A percentile compares a stretch with the other conserved stretches of the same genome.
Evolutionary conservation across 2,329 filamentous ascomycete genomes (phyloP).

Genomic region (Pseudovirgaria hyperparasitica): DNA sequence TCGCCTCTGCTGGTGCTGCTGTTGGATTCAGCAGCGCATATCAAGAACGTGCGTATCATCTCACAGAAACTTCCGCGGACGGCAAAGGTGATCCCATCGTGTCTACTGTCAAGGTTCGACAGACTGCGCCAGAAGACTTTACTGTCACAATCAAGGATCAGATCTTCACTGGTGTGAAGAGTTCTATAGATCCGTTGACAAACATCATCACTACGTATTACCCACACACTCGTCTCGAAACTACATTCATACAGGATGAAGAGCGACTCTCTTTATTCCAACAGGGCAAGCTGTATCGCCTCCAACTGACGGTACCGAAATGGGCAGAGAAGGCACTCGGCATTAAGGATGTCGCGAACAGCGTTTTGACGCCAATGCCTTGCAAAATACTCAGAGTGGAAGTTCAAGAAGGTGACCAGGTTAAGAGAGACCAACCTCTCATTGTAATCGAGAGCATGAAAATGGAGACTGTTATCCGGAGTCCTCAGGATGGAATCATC

Average conservation of each 20-base stretch:
- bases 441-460: constrained; percentile 54
- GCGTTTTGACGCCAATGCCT: constrained; percentile 87
- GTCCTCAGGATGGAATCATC: constrained; percentile 35
- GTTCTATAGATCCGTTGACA: constrained; percentile 31
- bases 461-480: constrained; percentile 44
- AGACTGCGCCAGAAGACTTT: constrained; percentile 38
- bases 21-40: constrained; percentile 47
- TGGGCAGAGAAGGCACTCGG: constrained; percentile 88
- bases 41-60: constrained; percentile 49
- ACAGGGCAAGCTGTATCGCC: constrained; percentile 43
- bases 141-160: constrained; percentile 32
- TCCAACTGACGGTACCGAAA: constrained; percentile 45
- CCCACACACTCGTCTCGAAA: constrained; percentile 64
- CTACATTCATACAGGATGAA: constrained; percentile 57
- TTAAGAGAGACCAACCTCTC: constrained; percentile 74
- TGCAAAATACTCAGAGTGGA: constrained; percentile 91
- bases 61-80: constrained; percentile 35
- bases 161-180: constrained; percentile 32
- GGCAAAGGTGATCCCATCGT: constrained; percentile 23
- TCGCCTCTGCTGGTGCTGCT: constrained; percentile 16
- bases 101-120: constrained; percentile 37
- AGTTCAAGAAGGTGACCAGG: constrained; percentile 66
- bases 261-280: constrained; percentile 67
- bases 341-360: constrained; percentile 65
- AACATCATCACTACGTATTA: constrained; percentile 61